These are phyloP conservation scores for Rhodamnia argentea DNA, from an alignment of 345 rosid species.

Conservation along the genomic window DNA sequence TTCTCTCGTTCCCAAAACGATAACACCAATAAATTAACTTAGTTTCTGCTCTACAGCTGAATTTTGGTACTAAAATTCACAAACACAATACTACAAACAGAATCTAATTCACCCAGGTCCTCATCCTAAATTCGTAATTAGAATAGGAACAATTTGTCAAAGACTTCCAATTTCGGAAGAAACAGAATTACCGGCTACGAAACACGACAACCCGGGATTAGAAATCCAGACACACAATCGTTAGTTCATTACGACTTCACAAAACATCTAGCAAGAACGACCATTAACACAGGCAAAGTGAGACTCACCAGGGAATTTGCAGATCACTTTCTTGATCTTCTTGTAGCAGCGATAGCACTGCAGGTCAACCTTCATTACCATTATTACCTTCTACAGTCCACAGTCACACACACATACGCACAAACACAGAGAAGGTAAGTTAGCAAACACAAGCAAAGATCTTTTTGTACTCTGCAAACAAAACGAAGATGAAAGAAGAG, in stretches of 20 bases:
- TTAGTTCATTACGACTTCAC: background rate
- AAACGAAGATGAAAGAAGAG: background rate
- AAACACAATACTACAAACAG: background rate
- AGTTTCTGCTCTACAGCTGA: background rate
- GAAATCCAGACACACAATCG: background rate
- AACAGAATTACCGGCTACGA: background rate
- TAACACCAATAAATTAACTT: background rate
- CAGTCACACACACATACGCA: background rate
- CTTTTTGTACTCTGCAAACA: background rate
- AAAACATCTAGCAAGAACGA: constrained; percentile 5
- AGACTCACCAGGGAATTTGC: constrained; percentile 23
- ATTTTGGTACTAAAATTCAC: background rate
- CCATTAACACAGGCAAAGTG: background rate
- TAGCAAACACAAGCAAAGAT: background rate
- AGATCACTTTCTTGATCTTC: constrained; percentile 27
- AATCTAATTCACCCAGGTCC: background rate
- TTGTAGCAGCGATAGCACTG: constrained; percentile 20
- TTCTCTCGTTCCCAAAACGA: background rate
- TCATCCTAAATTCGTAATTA: background rate
- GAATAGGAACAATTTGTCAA: fast-evolving
- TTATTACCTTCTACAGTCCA: constrained; percentile 9
- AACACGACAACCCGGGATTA: background rate
- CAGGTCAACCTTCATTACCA: constrained; percentile 27
- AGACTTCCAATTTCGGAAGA: background rate
- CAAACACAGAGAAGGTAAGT: background rate